Percentiles rank a stretch among this genome's conserved stretches.
Evolutionary conservation across 345 rosid genomes (phyloP).

Genomic region (Isatis tinctoria): DNA sequence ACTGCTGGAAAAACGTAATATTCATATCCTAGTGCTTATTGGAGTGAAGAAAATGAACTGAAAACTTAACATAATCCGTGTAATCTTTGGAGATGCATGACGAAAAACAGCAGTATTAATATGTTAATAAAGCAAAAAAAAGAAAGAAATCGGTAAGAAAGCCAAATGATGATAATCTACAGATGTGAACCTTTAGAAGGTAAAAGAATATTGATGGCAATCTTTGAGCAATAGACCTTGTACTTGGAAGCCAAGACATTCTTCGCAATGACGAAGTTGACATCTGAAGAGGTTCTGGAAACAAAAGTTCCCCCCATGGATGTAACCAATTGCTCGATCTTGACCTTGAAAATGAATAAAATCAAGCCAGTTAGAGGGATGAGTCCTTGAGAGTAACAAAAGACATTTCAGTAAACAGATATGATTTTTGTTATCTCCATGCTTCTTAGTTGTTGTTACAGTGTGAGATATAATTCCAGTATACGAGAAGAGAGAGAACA

Average conservation of each 20-base stretch:
- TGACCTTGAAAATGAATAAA: slow-evolving; percentile 47
- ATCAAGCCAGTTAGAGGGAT: slow-evolving; percentile 21
- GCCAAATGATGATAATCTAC: slow-evolving; percentile 21
- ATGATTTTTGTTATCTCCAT: background rate
- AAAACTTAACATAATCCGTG: background rate
- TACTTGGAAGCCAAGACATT: slow-evolving; percentile 92
- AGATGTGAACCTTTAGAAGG: slow-evolving; percentile 16
- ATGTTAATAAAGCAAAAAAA: slow-evolving; percentile 1
- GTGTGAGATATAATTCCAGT: background rate
- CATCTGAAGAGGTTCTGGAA: slow-evolving; percentile 58
- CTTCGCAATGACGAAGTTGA: slow-evolving; percentile 80
- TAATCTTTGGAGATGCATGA: slow-evolving; percentile 5
- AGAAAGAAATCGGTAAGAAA: slow-evolving; percentile 9
- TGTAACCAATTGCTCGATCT: slow-evolving; percentile 66
- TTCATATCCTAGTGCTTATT: background rate
- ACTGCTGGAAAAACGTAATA: background rate
- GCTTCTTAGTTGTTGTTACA: background rate
- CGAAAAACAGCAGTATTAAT: background rate
- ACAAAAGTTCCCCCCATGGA: slow-evolving; percentile 83
- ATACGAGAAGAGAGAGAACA: background rate
- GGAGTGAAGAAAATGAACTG: background rate
- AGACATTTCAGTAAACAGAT: background rate
- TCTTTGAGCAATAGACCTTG: slow-evolving; percentile 53
- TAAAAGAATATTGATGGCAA: slow-evolving; percentile 14
- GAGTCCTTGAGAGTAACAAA: background rate